Conservation (phyloP, 2,329 filamentous ascomycete genomes). For the Aspergillus bombycis region DNA sequence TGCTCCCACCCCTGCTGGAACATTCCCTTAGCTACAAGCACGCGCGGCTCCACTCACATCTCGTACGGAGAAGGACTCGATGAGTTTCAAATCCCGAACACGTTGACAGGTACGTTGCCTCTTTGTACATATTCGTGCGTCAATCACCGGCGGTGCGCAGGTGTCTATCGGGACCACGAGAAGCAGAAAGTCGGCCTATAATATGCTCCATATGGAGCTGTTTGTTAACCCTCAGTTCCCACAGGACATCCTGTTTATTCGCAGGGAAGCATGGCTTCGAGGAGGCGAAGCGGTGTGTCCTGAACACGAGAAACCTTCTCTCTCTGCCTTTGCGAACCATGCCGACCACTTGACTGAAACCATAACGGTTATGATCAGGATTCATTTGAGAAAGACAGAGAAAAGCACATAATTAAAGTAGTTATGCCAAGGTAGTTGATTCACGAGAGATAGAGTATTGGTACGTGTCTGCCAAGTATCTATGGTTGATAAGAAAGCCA, state of each 20-base stretch:
- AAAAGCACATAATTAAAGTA: too few species aligned
- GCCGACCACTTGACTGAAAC: background rate
- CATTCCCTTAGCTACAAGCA: background rate
- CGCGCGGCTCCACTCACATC: background rate
- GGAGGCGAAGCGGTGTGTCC: background rate
- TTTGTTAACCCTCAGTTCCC: background rate
- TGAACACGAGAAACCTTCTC: background rate
- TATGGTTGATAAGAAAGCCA: background rate
- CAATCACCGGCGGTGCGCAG: too few species aligned
- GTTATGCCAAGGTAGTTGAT: too few species aligned
- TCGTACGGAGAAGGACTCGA: background rate
- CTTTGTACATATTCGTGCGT: too few species aligned
- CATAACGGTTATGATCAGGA: too few species aligned
- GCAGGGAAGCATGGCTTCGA: background rate
- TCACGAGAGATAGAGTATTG: too few species aligned
- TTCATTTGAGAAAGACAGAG: too few species aligned
- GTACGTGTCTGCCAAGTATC: background rate
- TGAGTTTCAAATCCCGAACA: background rate
- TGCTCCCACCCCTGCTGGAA: background rate
- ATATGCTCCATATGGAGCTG: background rate
- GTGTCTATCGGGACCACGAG: too few species aligned
- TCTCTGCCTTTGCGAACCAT: background rate
- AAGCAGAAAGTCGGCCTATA: too few species aligned
- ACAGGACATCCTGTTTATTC: background rate
- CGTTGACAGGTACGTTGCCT: background rate